A percentile compares a stretch with the other conserved stretches of the same genome.
phyloP scores from a whole-genome alignment of 371 early-diverging fungal genomes.

The Nematocida displodere region DNA sequence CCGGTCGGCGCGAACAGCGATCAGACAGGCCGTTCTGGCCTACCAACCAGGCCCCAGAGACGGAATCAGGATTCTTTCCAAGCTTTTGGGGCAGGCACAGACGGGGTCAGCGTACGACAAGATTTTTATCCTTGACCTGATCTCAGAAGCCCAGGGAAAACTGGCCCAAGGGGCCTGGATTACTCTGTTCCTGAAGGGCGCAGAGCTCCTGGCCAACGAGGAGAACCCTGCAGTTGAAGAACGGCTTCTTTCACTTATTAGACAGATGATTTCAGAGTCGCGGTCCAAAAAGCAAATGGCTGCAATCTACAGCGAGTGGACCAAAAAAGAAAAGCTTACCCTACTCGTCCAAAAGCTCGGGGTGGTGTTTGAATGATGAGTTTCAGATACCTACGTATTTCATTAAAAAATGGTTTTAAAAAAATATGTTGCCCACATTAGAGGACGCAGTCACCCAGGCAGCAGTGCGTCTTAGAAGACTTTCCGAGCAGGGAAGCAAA shows the following conservation, averaged over 20 bases:
- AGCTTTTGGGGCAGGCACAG: constrained; percentile 3
- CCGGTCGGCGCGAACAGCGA: neutral
- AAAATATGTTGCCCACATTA: constrained; percentile 1
- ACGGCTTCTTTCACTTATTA: constrained; percentile 4
- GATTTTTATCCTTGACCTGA: constrained; percentile 22
- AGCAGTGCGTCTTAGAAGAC: constrained; percentile 2
- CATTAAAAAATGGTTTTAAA: no score
- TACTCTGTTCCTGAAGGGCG: constrained; percentile 16
- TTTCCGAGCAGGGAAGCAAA: constrained; percentile 6
- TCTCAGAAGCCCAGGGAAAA: neutral
- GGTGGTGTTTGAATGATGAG: no score
- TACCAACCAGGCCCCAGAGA: neutral
- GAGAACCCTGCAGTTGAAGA: neutral
- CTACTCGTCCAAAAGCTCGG: constrained; percentile 7
- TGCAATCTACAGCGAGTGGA: constrained; percentile 26
- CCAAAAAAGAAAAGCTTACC: neutral
- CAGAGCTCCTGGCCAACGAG: constrained; percentile 38
- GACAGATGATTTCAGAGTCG: neutral
- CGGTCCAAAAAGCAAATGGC: neutral
- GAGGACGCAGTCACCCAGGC: constrained; percentile 41
- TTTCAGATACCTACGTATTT: no score
- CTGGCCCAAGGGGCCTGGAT: constrained; percentile 35
- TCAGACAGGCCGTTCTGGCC: constrained; percentile 1
- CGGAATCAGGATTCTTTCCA: neutral
- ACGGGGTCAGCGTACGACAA: constrained; percentile 5